These are phyloP conservation scores for Rhytidiadelphus loreus DNA, from an alignment of 225 moss, liverwort and hornwort species.

Conservation along the genomic window DNA sequence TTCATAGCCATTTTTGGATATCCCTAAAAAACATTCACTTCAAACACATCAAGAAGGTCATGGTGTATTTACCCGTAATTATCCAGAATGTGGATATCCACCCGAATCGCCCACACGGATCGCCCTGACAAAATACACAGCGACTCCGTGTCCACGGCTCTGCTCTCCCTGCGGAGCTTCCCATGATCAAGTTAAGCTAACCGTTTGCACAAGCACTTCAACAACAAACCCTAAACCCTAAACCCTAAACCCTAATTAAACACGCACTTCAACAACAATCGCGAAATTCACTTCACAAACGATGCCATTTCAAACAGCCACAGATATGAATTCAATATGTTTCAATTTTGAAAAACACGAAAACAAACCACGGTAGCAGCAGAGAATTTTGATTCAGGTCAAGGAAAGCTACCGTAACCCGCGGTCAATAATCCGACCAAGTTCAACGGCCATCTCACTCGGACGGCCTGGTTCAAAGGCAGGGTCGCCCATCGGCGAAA, in stretches of 20 bases:
- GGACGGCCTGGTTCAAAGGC: constrained; percentile 69
- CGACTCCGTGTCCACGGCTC: constrained; percentile 86
- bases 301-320: background rate
- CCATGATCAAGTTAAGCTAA: background rate
- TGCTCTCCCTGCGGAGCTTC: constrained; percentile 53
- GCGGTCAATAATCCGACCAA: constrained; percentile 74
- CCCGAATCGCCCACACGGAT: constrained; percentile 70
- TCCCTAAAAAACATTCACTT: background rate
- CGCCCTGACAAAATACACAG: constrained; percentile 76
- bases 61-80: constrained; percentile 56
- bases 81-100: constrained; percentile 78
- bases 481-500: constrained; percentile 85
- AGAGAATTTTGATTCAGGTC: background rate
- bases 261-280: background rate
- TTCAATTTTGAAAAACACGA: background rate
- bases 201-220: background rate
- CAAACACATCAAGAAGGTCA: background rate
- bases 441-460: constrained; percentile 71
- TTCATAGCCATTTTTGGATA: background rate
- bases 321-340: background rate
- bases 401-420: constrained; percentile 48
- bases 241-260: background rate
- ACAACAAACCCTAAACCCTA: background rate
- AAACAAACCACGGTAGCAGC: background rate
- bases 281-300: background rate